phyloP scores from a whole-genome alignment of 2,329 filamentous ascomycete species.

The Leptographium procerum region DNA sequence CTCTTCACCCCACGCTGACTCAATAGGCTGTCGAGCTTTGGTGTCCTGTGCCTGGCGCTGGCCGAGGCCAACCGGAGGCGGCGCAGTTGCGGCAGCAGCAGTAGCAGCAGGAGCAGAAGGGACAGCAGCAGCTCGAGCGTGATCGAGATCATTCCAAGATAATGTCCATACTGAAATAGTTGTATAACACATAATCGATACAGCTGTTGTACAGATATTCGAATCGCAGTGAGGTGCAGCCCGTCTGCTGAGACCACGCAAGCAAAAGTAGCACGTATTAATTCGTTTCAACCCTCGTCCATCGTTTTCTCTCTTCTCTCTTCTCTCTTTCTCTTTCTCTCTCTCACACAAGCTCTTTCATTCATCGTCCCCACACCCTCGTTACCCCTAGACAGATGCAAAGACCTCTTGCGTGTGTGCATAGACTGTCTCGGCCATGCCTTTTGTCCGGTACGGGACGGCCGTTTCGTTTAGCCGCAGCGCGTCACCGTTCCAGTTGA shows the following conservation, averaged over 20 bases:
- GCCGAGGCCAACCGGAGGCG: conserved; percentile 2
- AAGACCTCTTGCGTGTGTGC: conserved; percentile 4
- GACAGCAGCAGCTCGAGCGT: conserved; percentile 9
- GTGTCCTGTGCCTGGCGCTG: conserved; percentile 1
- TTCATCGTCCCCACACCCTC: background rate
- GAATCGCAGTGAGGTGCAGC: background rate
- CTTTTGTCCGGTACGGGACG: background rate
- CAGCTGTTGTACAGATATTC: background rate
- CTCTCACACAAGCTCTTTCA: background rate
- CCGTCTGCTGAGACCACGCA: too few species aligned
- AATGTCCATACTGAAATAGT: background rate
- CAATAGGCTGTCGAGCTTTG: conserved; percentile 5
- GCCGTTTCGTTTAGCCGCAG: background rate
- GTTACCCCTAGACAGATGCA: background rate
- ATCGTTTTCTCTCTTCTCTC: background rate
- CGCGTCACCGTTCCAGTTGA: background rate
- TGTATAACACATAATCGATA: background rate
- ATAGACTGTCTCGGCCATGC: conserved; percentile 3
- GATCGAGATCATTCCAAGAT: conserved; percentile 10
- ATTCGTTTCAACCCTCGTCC: background rate
- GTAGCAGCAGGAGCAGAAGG: too few species aligned
- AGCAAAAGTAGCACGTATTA: too few species aligned
- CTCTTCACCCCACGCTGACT: background rate
- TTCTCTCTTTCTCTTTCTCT: background rate
- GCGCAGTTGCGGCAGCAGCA: background rate